phyloP scores from a whole-genome alignment of 2,329 filamentous ascomycete species.

The Cylindrodendrum hubeiense region DNA sequence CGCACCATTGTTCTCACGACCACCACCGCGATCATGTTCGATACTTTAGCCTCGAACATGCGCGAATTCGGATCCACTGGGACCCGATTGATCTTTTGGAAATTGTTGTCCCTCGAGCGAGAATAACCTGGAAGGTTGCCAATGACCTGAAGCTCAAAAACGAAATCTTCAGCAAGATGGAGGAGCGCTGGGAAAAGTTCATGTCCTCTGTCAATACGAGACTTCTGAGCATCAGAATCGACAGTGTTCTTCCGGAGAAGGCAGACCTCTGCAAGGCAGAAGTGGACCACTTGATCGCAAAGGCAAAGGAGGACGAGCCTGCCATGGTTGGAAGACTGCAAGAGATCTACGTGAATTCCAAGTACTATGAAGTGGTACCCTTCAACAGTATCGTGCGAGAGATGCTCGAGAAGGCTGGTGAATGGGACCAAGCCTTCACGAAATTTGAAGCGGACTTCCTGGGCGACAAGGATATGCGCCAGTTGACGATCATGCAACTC shows the following conservation, averaged over 20 bases:
- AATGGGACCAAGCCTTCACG: slow-evolving; percentile 91
- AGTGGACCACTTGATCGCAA: slow-evolving; percentile 81
- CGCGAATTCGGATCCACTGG: slow-evolving; percentile 90
- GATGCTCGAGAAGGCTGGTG: slow-evolving; percentile 91
- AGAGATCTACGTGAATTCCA: slow-evolving; percentile 90
- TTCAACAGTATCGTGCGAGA: slow-evolving; percentile 89
- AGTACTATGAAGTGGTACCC: slow-evolving; percentile 97
- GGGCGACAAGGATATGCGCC: slow-evolving; percentile 95
- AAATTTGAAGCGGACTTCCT: slow-evolving; percentile 95
- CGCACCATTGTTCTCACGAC: slow-evolving; percentile 85
- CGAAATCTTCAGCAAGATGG: slow-evolving; percentile 84
- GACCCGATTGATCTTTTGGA: slow-evolving; percentile 94
- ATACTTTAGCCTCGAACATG: slow-evolving; percentile 90
- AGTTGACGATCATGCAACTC: slow-evolving; percentile 90
- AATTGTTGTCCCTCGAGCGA: slow-evolving; percentile 89
- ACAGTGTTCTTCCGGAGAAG: slow-evolving; percentile 91
- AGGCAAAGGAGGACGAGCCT: slow-evolving; percentile 85
- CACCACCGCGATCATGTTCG: slow-evolving; percentile 92
- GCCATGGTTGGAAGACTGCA: slow-evolving; percentile 82
- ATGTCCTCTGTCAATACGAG: slow-evolving; percentile 88
- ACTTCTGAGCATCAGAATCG: slow-evolving; percentile 88
- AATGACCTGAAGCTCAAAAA: slow-evolving; percentile 94
- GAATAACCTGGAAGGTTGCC: slow-evolving; percentile 98
- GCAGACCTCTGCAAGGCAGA: slow-evolving; percentile 84
- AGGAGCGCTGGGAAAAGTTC: slow-evolving; percentile 86